Evolutionary conservation across 371 early-diverging fungal species (phyloP), one percentile per base, ranked within the genome.

Genomic region (Scutellospora calospora): DNA sequence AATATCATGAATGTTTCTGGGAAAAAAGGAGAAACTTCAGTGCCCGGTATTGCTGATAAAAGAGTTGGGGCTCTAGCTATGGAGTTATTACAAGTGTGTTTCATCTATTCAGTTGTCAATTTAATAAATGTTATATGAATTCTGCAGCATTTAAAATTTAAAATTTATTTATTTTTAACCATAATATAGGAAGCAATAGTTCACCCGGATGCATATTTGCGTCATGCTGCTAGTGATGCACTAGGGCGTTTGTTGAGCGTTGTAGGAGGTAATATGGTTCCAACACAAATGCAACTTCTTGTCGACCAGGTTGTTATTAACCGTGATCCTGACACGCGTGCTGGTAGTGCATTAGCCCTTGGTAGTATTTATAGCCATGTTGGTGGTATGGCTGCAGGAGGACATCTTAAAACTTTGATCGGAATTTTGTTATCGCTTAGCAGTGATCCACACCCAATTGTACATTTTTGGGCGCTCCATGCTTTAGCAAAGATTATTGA

Each of bases 391-490:
- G 95, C 95, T 5, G 96, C 96, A 0, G 91, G 93, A 18, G 86
- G 91, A 0, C 95, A 97, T 82, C 83, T 98, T 31, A 92, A 94
- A 49, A 96, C 96, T 0, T 93, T 96, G 14, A 95, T 98, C 4
- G 97, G 95, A 5, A 92, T 98, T 69, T 85, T 98, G 69, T 90
- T 97, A 9, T 96, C 98, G 0, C 89, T 98, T 27, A 93, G 95
- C 5, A 91, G 93, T 49, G 99, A 98, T 83, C 91, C 95, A 1
- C 97, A 98, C 82, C 96, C 98, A 0, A 87, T 97, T 0, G 98
- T 98, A 4, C 98, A 98, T 83, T 91, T 93, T 1, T 98, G 98
- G 97, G 97, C 98, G 0, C 83, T 98, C 20, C 91, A 94, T 52
- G 92, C 98, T 0, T 87, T 98, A 80, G 93, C 96, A 20, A 88